Percentiles rank a stretch among this genome's conserved stretches.
Conservation (phyloP, 139 green algal genomes). For the Pseudopediastrum boryanum region DNA sequence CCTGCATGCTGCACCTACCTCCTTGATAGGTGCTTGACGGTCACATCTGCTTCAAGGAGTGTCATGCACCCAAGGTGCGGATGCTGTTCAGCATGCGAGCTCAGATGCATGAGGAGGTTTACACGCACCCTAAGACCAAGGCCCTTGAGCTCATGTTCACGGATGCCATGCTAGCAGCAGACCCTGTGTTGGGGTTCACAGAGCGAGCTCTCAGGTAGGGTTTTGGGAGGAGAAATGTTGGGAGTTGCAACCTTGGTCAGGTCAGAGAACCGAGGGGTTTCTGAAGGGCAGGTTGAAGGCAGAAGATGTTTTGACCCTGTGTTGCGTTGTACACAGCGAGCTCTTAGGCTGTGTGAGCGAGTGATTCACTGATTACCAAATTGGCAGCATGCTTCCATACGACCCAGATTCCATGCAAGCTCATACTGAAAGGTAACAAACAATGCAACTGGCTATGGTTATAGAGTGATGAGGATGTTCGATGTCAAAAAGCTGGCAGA, state of each 20-base stretch:
- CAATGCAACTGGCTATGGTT: no score
- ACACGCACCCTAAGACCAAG: slow-evolving; percentile 56
- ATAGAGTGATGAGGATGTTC: no score
- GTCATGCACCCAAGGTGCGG: background rate
- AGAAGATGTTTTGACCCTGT: background rate
- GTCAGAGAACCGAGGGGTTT: background rate
- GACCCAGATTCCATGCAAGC: no score
- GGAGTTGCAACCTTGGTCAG: background rate
- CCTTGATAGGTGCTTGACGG: background rate
- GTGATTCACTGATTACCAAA: background rate
- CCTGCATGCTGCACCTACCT: background rate
- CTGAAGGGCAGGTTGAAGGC: background rate
- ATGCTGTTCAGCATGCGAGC: slow-evolving; percentile 40
- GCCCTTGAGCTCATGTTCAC: slow-evolving; percentile 68
- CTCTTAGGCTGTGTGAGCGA: background rate
- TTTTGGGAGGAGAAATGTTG: background rate
- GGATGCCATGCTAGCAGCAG: slow-evolving; percentile 56
- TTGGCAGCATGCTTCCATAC: background rate
- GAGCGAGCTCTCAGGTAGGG: background rate
- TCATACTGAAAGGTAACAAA: no score
- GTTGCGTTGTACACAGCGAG: background rate
- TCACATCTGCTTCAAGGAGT: slow-evolving; percentile 3
- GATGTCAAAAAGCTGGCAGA: no score
- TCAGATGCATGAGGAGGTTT: slow-evolving; percentile 44
- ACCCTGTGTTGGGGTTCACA: slow-evolving; percentile 45